phyloP scores from a whole-genome alignment of 495 filamentous ascomycete genomes.

The Daldinia vernicosa region DNA sequence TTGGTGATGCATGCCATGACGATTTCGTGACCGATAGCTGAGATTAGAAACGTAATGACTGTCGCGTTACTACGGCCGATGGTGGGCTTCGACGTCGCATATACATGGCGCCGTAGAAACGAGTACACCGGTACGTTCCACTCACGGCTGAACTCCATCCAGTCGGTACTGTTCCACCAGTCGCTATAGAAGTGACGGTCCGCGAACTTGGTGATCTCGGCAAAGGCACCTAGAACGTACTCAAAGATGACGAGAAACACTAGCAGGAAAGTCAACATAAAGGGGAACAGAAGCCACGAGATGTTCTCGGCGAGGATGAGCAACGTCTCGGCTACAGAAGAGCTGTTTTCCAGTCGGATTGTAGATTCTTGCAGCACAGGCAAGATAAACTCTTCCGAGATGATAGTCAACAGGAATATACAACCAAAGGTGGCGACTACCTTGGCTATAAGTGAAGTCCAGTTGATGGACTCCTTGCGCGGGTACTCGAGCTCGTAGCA shows the following conservation, averaged over 20 bases:
- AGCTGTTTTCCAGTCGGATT: conserved; percentile 65
- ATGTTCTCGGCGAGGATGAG: conserved; percentile 93
- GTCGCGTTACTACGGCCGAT: conserved; percentile 83
- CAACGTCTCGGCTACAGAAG: conserved; percentile 68
- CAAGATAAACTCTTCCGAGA: conserved; percentile 94
- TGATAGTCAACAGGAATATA: conserved; percentile 91
- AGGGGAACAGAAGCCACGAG: conserved; percentile 91
- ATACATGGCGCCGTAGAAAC: conserved; percentile 95
- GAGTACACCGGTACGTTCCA: conserved; percentile 99
- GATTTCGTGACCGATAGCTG: conserved; percentile 88
- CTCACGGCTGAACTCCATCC: conserved; percentile 96
- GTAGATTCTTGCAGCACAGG: conserved; percentile 85
- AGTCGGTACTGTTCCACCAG: conserved; percentile 91
- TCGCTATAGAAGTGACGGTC: conserved; percentile 96
- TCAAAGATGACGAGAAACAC: conserved; percentile 98
- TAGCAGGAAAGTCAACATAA: conserved; percentile 94
- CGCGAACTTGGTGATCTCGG: conserved; percentile 92
- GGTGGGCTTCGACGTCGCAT: conserved; percentile 76
- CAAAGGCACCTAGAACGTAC: conserved; percentile 93
- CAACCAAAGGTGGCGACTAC: conserved; percentile 92
- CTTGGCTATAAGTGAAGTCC: conserved; percentile 86
- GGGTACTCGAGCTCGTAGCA: conserved; percentile 99
- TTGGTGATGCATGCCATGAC: conserved; percentile 99
- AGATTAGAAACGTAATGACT: conserved; percentile 90
- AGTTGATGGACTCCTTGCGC: conserved; percentile 74